Conservation (phyloP, 2,329 filamentous ascomycete genomes). For the Penicillium sp. region DNA sequence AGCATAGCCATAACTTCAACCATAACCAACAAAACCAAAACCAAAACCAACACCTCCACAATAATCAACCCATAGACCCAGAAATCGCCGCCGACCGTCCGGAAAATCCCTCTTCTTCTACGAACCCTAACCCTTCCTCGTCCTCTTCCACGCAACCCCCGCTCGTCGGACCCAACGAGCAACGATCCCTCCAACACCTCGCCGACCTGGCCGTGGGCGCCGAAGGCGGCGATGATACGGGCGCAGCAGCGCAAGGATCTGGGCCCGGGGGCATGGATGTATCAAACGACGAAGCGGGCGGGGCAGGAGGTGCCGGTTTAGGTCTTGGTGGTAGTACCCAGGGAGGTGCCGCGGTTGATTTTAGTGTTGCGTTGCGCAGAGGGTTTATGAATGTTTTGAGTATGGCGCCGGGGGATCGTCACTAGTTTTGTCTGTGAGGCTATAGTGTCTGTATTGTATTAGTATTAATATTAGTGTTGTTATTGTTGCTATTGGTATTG, state of each 20-base stretch:
- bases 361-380: constrained; percentile 9
- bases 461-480: background rate
- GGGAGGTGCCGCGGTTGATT: constrained; percentile 6
- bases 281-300: background rate
- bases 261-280: background rate
- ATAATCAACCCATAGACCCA: constrained; percentile 16
- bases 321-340: background rate
- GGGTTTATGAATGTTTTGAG: constrained; percentile 15
- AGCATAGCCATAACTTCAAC: constrained; percentile 15
- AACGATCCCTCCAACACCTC: constrained; percentile 42
- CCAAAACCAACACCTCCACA: background rate
- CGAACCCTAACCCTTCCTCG: constrained; percentile 3
- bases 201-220: constrained; percentile 43
- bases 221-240: constrained; percentile 28
- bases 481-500: background rate
- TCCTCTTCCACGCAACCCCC: constrained; percentile 21
- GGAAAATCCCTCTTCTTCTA: background rate
- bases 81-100: background rate
- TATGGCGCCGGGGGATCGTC: constrained; percentile 3
- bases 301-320: background rate
- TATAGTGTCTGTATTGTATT: background rate
- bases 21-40: constrained; percentile 15
- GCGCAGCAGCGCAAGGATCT: constrained; percentile 11
- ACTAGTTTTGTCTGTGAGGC: background rate
- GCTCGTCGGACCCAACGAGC: constrained; percentile 39